Evolutionary conservation across 768 basidiomycete genomes (phyloP).

Genomic region (Pisolithus microcarpus): DNA sequence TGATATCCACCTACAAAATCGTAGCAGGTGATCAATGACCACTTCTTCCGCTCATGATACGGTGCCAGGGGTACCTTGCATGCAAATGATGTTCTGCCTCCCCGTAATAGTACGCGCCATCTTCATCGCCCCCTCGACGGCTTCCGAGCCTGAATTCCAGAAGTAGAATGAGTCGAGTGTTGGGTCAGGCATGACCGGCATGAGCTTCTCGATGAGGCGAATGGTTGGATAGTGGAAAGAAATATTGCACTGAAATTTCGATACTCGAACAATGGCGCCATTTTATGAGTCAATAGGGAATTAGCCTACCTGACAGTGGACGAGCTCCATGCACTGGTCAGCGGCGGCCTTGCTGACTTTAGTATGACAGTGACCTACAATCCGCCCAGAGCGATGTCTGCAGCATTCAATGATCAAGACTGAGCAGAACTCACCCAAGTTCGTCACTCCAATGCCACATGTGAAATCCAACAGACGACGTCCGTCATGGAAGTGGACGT

Average conservation of each 20-base stretch:
- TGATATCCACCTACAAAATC: constrained; percentile 65
- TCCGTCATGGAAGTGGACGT: constrained; percentile 67
- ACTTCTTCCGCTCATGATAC: neutral
- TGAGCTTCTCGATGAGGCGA: constrained; percentile 73
- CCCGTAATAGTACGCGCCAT: constrained; percentile 75
- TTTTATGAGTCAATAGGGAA: neutral
- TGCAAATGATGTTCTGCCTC: constrained; percentile 79
- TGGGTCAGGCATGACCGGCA: constrained; percentile 85
- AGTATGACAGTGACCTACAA: constrained; percentile 78
- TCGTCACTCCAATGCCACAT: constrained; percentile 82
- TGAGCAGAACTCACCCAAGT: constrained; percentile 48
- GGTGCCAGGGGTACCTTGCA: constrained; percentile 58
- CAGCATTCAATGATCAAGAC: neutral
- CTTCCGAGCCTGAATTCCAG: constrained; percentile 95
- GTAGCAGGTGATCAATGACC: constrained; percentile 1
- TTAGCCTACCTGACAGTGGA: constrained; percentile 62
- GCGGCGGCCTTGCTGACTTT: constrained; percentile 81
- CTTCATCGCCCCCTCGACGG: constrained; percentile 84
- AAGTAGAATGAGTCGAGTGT: constrained; percentile 96
- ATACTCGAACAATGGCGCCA: neutral
- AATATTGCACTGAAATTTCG: constrained; percentile 70
- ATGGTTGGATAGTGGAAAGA: constrained; percentile 84
- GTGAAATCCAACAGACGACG: constrained; percentile 77
- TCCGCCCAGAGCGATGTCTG: neutral
- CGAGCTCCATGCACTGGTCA: constrained; percentile 76